Conservation (phyloP, 2,329 filamentous ascomycete species). For the Cryphonectria radicalis region DNA sequence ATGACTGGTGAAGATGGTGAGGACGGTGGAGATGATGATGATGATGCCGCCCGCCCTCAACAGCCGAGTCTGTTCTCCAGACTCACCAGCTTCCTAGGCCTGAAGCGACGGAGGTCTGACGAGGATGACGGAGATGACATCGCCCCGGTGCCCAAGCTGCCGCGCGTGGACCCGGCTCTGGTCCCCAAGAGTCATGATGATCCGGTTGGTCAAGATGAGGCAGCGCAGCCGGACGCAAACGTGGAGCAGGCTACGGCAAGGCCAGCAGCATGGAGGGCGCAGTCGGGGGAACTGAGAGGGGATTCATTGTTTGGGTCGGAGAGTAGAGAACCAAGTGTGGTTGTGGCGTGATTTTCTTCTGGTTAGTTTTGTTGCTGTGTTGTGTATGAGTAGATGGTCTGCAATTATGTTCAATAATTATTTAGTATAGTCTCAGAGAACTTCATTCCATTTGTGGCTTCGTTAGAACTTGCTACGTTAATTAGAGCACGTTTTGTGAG, state of each 20-base stretch:
- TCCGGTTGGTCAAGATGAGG: neutral
- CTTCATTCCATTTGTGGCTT: no score
- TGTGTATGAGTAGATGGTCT: neutral
- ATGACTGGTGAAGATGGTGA: neutral
- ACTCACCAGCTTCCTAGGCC: constrained; percentile 1
- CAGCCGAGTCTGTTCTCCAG: neutral
- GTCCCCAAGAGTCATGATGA: constrained; percentile 16
- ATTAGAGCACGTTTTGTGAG: no score
- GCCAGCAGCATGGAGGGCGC: no score
- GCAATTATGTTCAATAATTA: neutral
- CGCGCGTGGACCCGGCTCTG: constrained; percentile 10
- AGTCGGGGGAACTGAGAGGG: no score
- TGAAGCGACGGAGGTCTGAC: constrained; percentile 2
- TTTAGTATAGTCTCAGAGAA: no score
- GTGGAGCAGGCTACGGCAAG: neutral
- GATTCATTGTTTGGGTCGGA: neutral
- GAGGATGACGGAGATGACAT: constrained; percentile 2
- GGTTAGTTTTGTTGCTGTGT: neutral
- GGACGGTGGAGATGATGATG: neutral
- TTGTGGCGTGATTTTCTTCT: neutral
- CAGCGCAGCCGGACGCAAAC: neutral
- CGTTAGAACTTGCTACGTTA: no score
- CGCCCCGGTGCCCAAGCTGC: constrained; percentile 18
- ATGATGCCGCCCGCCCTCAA: neutral
- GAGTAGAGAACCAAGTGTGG: neutral